phyloP scores from a whole-genome alignment of 306 rosid genomes.

The Spatholobus suberectus region DNA sequence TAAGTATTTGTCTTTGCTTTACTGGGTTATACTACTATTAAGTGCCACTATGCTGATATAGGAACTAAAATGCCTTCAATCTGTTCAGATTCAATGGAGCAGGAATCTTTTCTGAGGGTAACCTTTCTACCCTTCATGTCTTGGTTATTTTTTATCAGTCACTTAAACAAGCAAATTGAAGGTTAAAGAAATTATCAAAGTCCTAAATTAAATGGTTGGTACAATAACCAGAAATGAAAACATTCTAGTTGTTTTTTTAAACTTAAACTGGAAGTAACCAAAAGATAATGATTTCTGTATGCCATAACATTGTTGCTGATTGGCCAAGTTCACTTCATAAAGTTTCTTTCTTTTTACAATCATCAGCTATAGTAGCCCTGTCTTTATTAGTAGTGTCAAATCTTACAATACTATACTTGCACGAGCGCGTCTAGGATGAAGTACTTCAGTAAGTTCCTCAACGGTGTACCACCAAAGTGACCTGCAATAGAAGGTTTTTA shows the following conservation, averaged over 20 bases:
- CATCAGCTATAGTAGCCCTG: background rate
- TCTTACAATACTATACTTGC: background rate
- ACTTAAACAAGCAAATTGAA: background rate
- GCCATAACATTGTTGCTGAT: background rate
- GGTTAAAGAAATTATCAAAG: background rate
- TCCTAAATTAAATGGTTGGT: background rate
- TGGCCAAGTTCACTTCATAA: background rate
- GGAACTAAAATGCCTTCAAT: too few species aligned
- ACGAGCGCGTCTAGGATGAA: too few species aligned
- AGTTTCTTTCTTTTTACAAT: background rate
- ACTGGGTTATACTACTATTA: too few species aligned
- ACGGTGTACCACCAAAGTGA: too few species aligned
- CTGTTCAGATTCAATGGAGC: too few species aligned
- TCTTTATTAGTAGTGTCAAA: background rate
- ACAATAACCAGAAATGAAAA: background rate
- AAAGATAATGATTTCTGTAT: too few species aligned
- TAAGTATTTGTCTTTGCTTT: too few species aligned
- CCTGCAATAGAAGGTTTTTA: too few species aligned
- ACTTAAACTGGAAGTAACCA: background rate
- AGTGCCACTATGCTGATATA: too few species aligned
- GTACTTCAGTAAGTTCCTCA: too few species aligned
- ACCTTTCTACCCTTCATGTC: background rate
- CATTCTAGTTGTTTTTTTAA: background rate
- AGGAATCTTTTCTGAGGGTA: too few species aligned
- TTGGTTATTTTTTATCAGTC: background rate